A percentile compares a stretch with the other conserved stretches of the same genome.
phyloP scores from a whole-genome alignment of 1,139 yeast genomes.

The Yamadazyma mexicana region DNA sequence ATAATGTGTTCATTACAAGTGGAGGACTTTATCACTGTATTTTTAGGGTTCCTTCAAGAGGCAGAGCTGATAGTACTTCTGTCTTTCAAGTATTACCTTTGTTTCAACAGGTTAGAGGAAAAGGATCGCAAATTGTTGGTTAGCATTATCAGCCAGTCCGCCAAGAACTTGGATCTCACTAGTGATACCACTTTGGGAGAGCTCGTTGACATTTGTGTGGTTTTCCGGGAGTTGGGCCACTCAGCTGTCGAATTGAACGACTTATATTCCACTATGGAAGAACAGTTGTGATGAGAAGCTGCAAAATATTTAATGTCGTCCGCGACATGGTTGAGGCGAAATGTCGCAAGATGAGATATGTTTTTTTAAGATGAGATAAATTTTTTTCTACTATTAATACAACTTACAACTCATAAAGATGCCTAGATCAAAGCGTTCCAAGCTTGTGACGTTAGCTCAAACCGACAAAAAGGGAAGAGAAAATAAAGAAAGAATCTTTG shows the following conservation, averaged over 20 bases:
- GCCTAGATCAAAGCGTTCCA: slow-evolving; percentile 96
- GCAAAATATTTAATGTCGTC: neutral
- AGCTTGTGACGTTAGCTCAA: slow-evolving; percentile 91
- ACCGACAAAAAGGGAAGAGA: slow-evolving; percentile 95
- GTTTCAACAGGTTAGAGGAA: slow-evolving; percentile 13
- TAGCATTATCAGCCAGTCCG: neutral
- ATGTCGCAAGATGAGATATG: slow-evolving; percentile 10
- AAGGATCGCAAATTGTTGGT: neutral
- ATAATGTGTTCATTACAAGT: slow-evolving; percentile 5
- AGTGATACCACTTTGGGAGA: neutral
- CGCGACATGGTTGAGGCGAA: no score
- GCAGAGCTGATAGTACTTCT: slow-evolving; percentile 1
- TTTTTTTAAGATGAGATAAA: slow-evolving; percentile 6
- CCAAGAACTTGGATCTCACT: neutral
- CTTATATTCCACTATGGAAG: neutral
- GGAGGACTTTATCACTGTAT: slow-evolving; percentile 3
- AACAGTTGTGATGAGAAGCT: neutral
- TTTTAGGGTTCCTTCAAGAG: neutral
- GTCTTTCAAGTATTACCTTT: slow-evolving; percentile 16
- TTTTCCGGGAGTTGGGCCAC: neutral
- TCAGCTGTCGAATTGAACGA: neutral
- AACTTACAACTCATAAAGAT: slow-evolving; percentile 42
- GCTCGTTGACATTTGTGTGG: neutral
- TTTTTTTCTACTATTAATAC: slow-evolving; percentile 3
- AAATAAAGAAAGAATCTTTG: slow-evolving; percentile 86